Conservation (phyloP, 1,284 basidiomycete species). For the Sanghuangporus weigelae region DNA sequence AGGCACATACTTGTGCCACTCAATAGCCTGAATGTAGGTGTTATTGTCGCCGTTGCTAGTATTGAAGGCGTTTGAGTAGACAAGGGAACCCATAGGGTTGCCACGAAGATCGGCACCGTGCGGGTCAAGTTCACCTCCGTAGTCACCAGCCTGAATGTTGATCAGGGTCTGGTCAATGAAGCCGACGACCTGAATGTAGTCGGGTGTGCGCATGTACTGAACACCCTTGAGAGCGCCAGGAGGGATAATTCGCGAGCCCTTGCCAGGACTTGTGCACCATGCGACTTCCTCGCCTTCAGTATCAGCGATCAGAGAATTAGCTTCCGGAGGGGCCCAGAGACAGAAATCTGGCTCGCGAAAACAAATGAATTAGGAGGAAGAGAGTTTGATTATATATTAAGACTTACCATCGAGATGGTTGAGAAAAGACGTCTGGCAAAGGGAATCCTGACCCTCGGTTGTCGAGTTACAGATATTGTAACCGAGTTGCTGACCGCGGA, state of each 20-base stretch:
- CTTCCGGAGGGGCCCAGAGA: slow-evolving; percentile 49
- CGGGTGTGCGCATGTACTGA: slow-evolving; percentile 58
- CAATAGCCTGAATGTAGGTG: slow-evolving; percentile 46
- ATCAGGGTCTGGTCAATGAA: slow-evolving; percentile 57
- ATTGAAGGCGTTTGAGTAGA: slow-evolving; percentile 51
- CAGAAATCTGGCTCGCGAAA: slow-evolving; percentile 47
- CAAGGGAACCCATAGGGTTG: slow-evolving; percentile 48
- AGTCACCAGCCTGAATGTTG: slow-evolving; percentile 50
- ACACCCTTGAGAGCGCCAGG: slow-evolving; percentile 57
- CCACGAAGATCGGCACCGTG: slow-evolving; percentile 52
- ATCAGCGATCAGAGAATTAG: slow-evolving; percentile 51
- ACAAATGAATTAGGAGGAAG: background rate
- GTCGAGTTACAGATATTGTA: slow-evolving; percentile 47
- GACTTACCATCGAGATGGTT: slow-evolving; percentile 48
- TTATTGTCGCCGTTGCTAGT: slow-evolving; percentile 32
- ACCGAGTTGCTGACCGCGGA: slow-evolving; percentile 34
- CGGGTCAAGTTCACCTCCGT: slow-evolving; percentile 65
- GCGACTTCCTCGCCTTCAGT: slow-evolving; percentile 66
- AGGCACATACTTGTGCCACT: slow-evolving; percentile 52
- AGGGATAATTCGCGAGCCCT: slow-evolving; percentile 62
- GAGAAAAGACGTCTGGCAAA: slow-evolving; percentile 48
- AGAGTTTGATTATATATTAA: background rate
- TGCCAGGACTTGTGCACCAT: slow-evolving; percentile 68
- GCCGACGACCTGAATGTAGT: slow-evolving; percentile 62
- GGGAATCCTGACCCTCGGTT: slow-evolving; percentile 36